Evolutionary conservation across 1,284 basidiomycete species (phyloP).

Genomic region (Fomitopsis pinicola): DNA sequence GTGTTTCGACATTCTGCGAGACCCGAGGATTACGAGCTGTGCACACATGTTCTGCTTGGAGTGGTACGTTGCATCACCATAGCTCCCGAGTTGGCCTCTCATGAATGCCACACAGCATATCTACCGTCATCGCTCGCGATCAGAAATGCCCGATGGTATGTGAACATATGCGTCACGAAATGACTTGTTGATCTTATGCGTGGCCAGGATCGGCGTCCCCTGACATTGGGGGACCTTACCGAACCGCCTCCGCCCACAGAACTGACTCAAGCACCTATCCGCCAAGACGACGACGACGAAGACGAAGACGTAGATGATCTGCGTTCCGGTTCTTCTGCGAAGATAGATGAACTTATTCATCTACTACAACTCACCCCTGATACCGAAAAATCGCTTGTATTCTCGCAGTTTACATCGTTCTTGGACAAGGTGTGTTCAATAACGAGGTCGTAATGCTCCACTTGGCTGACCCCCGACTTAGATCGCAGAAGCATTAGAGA

Average conservation of each 20-base stretch:
- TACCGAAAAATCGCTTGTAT: constrained; percentile 77
- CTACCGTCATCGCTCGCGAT: constrained; percentile 62
- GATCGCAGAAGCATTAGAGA: constrained; percentile 68
- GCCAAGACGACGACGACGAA: constrained; percentile 35
- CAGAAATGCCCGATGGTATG: constrained; percentile 77
- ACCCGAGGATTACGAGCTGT: constrained; percentile 79
- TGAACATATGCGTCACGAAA: background rate
- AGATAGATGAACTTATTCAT: constrained; percentile 76
- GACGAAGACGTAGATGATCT: constrained; percentile 39
- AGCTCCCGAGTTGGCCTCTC: background rate
- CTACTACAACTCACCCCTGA: constrained; percentile 65
- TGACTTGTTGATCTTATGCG: background rate
- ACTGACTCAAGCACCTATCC: constrained; percentile 52
- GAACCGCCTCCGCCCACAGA: constrained; percentile 66
- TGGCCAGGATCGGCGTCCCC: constrained; percentile 63
- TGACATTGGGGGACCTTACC: constrained; percentile 59
- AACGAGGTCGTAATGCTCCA: background rate
- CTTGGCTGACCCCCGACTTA: constrained; percentile 22
- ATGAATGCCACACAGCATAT: constrained; percentile 42
- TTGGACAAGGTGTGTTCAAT: constrained; percentile 60
- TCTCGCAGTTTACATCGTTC: constrained; percentile 84
- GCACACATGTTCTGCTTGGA: constrained; percentile 73
- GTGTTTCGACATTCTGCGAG: constrained; percentile 61
- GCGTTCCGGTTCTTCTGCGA: constrained; percentile 65
- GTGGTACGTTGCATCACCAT: constrained; percentile 43